Conservation (phyloP, 1,139 yeast species). For the Diutina ranongensis region DNA sequence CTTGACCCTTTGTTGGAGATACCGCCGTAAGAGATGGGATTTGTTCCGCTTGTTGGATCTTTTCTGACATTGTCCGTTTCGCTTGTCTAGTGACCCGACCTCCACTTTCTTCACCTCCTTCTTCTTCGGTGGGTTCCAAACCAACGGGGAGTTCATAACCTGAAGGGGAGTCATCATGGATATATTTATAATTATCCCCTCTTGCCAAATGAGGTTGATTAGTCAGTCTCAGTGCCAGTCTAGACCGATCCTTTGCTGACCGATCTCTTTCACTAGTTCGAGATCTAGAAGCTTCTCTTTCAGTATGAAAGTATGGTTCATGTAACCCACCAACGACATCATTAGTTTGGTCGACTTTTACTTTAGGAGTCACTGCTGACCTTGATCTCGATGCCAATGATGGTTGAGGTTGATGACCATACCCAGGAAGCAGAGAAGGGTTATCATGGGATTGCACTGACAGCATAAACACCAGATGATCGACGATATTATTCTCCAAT, state of each 20-base stretch:
- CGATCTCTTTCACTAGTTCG: neutral
- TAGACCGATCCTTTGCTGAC: neutral
- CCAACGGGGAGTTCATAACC: slow-evolving; percentile 36
- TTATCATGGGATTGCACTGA: slow-evolving; percentile 25
- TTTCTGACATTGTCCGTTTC: slow-evolving; percentile 29
- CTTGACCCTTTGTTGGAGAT: slow-evolving; percentile 16
- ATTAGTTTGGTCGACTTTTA: neutral
- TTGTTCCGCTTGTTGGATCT: neutral
- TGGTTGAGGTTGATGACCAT: neutral
- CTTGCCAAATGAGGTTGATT: slow-evolving; percentile 48
- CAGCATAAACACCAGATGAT: slow-evolving; percentile 25
- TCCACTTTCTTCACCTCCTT: slow-evolving; percentile 17
- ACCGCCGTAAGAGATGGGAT: neutral
- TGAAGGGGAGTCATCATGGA: slow-evolving; percentile 27
- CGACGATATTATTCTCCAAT: slow-evolving; percentile 28
- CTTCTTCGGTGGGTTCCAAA: slow-evolving; percentile 15
- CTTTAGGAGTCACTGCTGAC: neutral
- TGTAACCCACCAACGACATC: neutral
- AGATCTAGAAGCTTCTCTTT: neutral
- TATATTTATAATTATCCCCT: slow-evolving; percentile 53
- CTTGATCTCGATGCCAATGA: neutral
- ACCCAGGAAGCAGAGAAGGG: neutral
- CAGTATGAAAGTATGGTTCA: neutral
- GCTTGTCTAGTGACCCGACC: slow-evolving; percentile 31
- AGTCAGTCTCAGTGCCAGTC: slow-evolving; percentile 1